These are phyloP conservation scores for Monilinia polystroma DNA, from an alignment of 2,329 filamentous ascomycete genomes.

Conservation along the genomic window DNA sequence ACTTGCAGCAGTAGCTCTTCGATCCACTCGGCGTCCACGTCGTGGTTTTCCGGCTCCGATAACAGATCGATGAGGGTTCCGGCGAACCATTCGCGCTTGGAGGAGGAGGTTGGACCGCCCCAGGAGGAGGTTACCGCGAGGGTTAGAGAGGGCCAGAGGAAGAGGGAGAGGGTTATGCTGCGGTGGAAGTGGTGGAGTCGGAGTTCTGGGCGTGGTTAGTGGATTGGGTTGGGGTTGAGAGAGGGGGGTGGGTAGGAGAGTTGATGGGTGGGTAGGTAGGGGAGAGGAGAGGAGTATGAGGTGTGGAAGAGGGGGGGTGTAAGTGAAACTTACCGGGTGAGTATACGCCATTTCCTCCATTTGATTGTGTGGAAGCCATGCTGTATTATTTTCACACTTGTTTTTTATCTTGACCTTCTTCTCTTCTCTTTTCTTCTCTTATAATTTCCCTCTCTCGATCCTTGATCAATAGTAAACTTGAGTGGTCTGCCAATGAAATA, in stretches of 20 bases:
- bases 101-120: constrained; percentile 77
- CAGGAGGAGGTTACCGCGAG: constrained; percentile 84
- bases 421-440: too few species aligned
- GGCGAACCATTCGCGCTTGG: constrained; percentile 97
- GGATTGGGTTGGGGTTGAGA: neutral
- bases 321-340: constrained; percentile 2
- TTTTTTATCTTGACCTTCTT: too few species aligned
- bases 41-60: constrained; percentile 46
- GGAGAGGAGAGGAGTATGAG: neutral
- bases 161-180: constrained; percentile 78
- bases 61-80: constrained; percentile 84
- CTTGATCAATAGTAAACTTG: neutral
- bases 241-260: neutral
- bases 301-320: neutral
- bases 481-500: neutral
- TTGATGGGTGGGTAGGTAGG: neutral
- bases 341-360: constrained; percentile 17
- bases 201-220: constrained; percentile 14
- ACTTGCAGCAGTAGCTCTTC: constrained; percentile 84
- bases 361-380: constrained; percentile 5
- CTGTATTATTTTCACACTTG: neutral
- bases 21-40: constrained; percentile 73
- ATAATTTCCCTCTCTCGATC: neutral
- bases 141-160: constrained; percentile 84
- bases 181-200: constrained; percentile 75